Evolutionary conservation across 352 stramenopile genomes (phyloP), one percentile per base, ranked within the genome.

Genomic region (Phytophthora brassicae): DNA sequence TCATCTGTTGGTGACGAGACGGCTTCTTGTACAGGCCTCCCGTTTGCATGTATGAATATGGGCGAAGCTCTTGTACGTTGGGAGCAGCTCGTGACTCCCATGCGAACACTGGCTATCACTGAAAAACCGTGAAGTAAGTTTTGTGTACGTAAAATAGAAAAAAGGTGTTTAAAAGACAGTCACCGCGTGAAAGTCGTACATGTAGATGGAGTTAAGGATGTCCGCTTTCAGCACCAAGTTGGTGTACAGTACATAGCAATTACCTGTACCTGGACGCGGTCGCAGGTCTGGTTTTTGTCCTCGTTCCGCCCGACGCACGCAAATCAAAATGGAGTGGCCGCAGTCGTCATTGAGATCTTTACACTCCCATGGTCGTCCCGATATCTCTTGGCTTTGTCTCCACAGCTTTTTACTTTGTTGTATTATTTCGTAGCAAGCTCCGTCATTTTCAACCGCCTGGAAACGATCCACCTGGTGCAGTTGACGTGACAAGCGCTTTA

Each of bases 21-120:
- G 24, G 49, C 66, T 8, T 60, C 64, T 23, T 60, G 58, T 33
- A 68, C 68, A 13, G 68, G 63, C 6, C 20, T 71, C 7, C 62
- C 67, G 14, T 64, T 69, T 22, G 61, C 64, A 19, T 43, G 49
- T 11, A 72, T 70, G 55, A 73, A 73, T 53, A 71, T 72, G 38
- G 68, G 66, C 23, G 64, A 79, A 45, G 64, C 61, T 3, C 56
- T 74, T 6, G 66, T 74, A 6, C 66, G 66, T n/a, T 74, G 66
- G 66, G 66, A 74, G 23, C 66, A 74, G 42, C 62, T 71, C 9
- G 66, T 74, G 22, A 74, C 66, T 14, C 46, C 61, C 16, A 71
- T 59, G 41, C 61, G 66, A 12, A 74, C 61, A 39, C 20, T 74
- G 39, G 61, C 36, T 23, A 63, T 66, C 28, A 69, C 53, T 19